Base-by-base conservation (phyloP, 148 eudicot genomes). In the Fagopyrum tataricum region DNA sequence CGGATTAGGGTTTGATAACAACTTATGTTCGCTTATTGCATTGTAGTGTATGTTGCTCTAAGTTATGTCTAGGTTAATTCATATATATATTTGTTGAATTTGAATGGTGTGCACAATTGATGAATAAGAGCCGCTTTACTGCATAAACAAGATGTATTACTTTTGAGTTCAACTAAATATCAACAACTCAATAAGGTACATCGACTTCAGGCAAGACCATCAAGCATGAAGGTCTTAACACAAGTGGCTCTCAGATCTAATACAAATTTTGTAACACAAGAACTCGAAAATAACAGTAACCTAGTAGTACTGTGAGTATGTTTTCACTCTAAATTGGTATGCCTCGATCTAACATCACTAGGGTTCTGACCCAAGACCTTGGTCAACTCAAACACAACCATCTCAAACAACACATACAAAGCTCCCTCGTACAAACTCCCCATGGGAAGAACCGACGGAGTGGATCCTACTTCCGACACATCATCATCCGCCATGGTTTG, bases 401-500 rank as follows among this genome's bases (percentile, higher is more conserved):
- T 91, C 85, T 95, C 98, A 78, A 95, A 95, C 86, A 91, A 76
- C 80, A 95, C 98, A 81, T 79, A 91, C 86, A 91, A 73, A 6
- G 90, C 91, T 21, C 96, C 98, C 64, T 91, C 97, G 37, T 91
- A 95, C 4, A 88, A 47, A 76, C 98, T 91, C 64, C 98, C 98
- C 98, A 95, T 95, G 5, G 97, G 97, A 73, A 93, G 96, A 74
- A 91, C 85, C 89, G 87, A 75, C 82, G 81, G 81, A 77, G 80
- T 78, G 15, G 83, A 71, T 77, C n/a, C 76, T 31, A 31, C 82
- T 8, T 15, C 76, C 6, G 61, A 81, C 2, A 6, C 71, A 66
- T 91, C 96, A 74, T 90, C 96, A 74, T 90, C 89, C 17, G 95
- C 98, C 98, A 91, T 95, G 0, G 98, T 95, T 76, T 90, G 88